Percentiles rank a stretch among this genome's conserved stretches.
Evolutionary conservation across 179 eudicot genomes (phyloP).

Genomic region (Kewa caespitosa): DNA sequence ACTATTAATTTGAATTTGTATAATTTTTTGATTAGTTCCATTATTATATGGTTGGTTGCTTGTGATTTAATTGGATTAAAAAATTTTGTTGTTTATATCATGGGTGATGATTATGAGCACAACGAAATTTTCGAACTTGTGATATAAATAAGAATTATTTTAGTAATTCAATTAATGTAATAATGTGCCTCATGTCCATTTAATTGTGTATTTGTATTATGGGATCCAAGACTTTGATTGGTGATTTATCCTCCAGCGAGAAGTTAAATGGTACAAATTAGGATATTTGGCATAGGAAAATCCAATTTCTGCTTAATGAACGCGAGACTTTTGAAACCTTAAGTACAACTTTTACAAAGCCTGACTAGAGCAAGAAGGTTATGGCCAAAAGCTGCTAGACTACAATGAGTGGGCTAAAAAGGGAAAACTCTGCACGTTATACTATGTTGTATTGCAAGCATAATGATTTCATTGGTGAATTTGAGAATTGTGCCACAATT

Average conservation of each 20-base stretch:
- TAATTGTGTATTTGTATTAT: neutral
- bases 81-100: neutral
- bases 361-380: neutral
- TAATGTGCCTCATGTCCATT: neutral
- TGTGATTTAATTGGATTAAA: slow-evolving; percentile 28
- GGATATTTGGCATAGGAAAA: slow-evolving; percentile 1
- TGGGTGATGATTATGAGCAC: neutral
- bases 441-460: neutral
- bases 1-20: too few species aligned
- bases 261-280: neutral
- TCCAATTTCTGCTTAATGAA: neutral
- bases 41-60: too few species aligned
- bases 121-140: neutral
- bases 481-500: neutral
- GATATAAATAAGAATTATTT: neutral
- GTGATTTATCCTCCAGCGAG: neutral
- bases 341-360: neutral
- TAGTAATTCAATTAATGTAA: neutral
- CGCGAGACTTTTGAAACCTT: neutral
- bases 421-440: neutral
- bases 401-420: neutral
- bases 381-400: neutral
- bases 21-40: too few species aligned
- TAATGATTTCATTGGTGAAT: neutral
- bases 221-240: neutral